These are phyloP conservation scores for Ajuga reptans DNA, from an alignment of 305 asterid genomes.

Conservation along the genomic window DNA sequence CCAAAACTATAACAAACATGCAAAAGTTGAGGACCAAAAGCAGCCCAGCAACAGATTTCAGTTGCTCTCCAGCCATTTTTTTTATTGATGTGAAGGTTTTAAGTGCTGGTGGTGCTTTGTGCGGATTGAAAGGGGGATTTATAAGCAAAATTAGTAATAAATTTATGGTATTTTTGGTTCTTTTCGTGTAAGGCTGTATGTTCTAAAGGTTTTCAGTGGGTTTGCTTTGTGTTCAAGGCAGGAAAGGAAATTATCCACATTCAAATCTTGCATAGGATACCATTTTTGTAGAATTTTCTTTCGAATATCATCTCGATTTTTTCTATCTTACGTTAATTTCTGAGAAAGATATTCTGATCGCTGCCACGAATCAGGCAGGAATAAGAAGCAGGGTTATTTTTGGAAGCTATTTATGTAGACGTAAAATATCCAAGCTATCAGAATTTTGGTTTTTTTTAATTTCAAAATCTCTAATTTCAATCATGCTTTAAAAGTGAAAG, in stretches of 20 bases:
- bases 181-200: conserved; percentile 59
- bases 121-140: conserved; percentile 1
- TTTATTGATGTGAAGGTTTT: not conserved
- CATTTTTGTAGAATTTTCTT: not conserved
- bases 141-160: conserved; percentile 13
- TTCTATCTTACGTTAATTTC: not conserved
- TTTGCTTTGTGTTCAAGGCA: conserved; percentile 48
- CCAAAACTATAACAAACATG: conserved; percentile 60
- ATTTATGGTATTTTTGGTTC: conserved; percentile 44
- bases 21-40: conserved; percentile 74
- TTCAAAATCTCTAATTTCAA: too few species aligned
- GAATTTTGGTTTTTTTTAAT: too few species aligned
- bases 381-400: too few species aligned
- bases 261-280: conserved; percentile 17
- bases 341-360: not conserved
- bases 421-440: too few species aligned
- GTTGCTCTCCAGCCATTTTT: conserved; percentile 46
- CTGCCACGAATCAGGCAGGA: too few species aligned
- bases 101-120: conserved; percentile 4
- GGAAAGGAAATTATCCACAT: conserved; percentile 23
- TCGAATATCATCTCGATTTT: not conserved
- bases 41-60: conserved; percentile 47
- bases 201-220: conserved; percentile 32
- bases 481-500: too few species aligned
- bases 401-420: too few species aligned